Evolutionary conservation across 179 eudicot species (phyloP).

Genomic region (Corrigiola litoralis): DNA sequence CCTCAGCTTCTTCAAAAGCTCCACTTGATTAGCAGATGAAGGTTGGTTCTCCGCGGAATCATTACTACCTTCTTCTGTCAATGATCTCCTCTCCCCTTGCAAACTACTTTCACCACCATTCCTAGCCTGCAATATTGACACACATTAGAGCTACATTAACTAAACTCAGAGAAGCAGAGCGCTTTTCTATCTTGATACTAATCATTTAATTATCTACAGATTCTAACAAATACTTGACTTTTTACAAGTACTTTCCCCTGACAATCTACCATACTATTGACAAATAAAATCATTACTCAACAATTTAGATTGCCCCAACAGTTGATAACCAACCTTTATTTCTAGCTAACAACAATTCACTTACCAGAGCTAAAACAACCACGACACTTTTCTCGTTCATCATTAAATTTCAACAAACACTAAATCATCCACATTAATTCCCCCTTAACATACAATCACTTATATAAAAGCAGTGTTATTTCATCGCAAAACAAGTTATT

Average conservation of each 20-base stretch:
- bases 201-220: neutral
- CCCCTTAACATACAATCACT: too few species aligned
- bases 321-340: too few species aligned
- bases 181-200: neutral
- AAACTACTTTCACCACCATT: constrained; percentile 28
- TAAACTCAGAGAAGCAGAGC: neutral
- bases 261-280: neutral
- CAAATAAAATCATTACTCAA: neutral
- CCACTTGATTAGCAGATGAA: constrained; percentile 41
- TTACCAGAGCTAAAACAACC: too few species aligned
- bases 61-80: constrained; percentile 30
- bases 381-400: too few species aligned
- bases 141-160: neutral
- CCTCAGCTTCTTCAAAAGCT: constrained; percentile 61
- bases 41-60: constrained; percentile 26
- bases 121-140: constrained; percentile 15
- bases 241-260: neutral
- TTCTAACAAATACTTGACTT: neutral
- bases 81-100: constrained; percentile 31
- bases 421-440: too few species aligned
- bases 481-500: too few species aligned
- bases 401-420: too few species aligned
- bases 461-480: too few species aligned
- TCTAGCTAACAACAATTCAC: too few species aligned
- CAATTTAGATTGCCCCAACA: too few species aligned